Percentiles rank a stretch among this genome's conserved stretches.
phyloP scores from a whole-genome alignment of 176 grass and related monocot species.

The Musa schizocarpa region DNA sequence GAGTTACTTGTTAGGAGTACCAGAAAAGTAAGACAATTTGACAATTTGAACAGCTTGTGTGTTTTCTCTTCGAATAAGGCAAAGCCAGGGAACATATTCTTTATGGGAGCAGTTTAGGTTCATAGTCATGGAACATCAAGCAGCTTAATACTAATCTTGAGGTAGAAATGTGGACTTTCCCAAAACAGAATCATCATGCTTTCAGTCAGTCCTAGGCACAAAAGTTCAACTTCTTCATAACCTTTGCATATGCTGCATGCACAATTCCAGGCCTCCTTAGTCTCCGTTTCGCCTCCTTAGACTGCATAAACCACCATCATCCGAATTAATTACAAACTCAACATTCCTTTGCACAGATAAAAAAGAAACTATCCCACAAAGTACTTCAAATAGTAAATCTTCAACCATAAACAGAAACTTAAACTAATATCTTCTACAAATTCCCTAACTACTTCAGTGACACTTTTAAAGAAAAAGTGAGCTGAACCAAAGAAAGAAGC shows the following conservation, averaged over 20 bases:
- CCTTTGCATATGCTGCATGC: constrained; percentile 92
- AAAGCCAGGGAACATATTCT: no score
- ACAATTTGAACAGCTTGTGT: no score
- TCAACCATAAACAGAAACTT: no score
- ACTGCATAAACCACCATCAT: constrained; percentile 28
- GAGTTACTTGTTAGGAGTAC: background rate
- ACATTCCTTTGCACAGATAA: no score
- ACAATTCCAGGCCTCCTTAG: constrained; percentile 71
- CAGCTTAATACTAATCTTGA: background rate
- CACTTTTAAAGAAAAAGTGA: no score
- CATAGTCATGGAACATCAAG: background rate
- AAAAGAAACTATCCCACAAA: no score
- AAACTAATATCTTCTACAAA: no score
- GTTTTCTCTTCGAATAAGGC: no score
- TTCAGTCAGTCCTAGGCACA: constrained; percentile 37
- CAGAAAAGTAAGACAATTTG: background rate
- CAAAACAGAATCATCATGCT: background rate
- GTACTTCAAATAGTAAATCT: no score
- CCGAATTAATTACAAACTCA: background rate
- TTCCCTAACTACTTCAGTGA: no score
- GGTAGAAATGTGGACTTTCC: background rate
- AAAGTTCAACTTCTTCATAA: constrained; percentile 97
- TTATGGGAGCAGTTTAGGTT: background rate
- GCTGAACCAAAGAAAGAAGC: no score
- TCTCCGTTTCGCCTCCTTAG: constrained; percentile 76